phyloP scores from a whole-genome alignment of 305 asterid genomes.

The Rubia occidens region DNA sequence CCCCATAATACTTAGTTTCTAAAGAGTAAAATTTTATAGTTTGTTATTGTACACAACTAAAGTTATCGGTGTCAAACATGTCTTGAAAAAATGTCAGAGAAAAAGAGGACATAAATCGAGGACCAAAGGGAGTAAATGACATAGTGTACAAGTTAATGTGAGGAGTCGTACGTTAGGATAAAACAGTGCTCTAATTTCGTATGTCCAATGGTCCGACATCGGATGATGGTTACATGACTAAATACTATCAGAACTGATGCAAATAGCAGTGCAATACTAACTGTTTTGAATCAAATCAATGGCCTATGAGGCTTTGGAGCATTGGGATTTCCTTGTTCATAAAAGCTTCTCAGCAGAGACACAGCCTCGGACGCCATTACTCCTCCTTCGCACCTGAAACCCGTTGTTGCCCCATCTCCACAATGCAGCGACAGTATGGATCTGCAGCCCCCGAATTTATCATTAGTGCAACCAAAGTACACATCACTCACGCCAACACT shows the following conservation, averaged over 20 bases:
- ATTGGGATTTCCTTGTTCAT: conserved; percentile 93
- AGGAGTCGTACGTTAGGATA: too few relatives aligned
- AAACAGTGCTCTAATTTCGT: too few relatives aligned
- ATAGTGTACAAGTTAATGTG: too few relatives aligned
- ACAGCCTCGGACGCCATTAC: conserved; percentile 72
- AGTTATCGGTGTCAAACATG: too few relatives aligned
- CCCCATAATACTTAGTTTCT: too few relatives aligned
- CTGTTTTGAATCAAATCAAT: neutral
- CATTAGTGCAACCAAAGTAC: conserved; percentile 80
- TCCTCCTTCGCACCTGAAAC: conserved; percentile 73
- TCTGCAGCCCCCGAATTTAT: conserved; percentile 95
- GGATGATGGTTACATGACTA: too few relatives aligned
- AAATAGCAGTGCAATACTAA: neutral
- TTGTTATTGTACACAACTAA: too few relatives aligned
- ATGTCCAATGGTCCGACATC: too few relatives aligned
- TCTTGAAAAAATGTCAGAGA: too few relatives aligned
- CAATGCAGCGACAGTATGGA: conserved; percentile 69
- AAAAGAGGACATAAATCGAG: too few relatives aligned
- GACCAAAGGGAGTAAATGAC: too few relatives aligned
- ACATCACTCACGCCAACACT: conserved; percentile 68
- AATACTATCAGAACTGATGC: neutral
- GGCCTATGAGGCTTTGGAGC: conserved; percentile 36
- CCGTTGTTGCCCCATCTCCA: conserved; percentile 33
- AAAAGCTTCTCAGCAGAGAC: conserved; percentile 56
- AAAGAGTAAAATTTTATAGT: too few relatives aligned